Conservation (phyloP, 768 basidiomycete species). For the Cantharellus anzutake region DNA sequence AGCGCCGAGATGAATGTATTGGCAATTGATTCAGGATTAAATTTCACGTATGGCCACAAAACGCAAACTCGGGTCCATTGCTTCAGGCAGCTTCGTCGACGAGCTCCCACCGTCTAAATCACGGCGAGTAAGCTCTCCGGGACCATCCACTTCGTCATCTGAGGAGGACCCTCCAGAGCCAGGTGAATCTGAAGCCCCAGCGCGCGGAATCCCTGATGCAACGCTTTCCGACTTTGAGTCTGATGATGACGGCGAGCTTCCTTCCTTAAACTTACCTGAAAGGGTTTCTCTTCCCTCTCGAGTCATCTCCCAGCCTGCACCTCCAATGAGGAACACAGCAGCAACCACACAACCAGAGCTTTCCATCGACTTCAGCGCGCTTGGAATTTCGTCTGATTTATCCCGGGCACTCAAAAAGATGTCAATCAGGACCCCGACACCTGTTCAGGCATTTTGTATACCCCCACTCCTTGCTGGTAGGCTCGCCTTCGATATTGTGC, state of each 20-base stretch:
- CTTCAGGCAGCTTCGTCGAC: too few species aligned
- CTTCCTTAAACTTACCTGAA: background rate
- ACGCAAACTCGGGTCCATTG: too few species aligned
- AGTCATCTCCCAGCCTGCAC: background rate
- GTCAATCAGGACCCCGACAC: slow-evolving; percentile 73
- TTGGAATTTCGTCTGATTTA: slow-evolving; percentile 28
- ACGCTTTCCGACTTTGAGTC: background rate
- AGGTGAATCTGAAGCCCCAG: too few species aligned
- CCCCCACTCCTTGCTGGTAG: slow-evolving; percentile 65
- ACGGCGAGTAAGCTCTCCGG: too few species aligned
- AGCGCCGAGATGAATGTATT: too few species aligned
- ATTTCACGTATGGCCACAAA: too few species aligned
- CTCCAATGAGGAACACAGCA: background rate
- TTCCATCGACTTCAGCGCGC: background rate
- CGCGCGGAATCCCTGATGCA: too few species aligned
- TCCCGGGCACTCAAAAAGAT: slow-evolving; percentile 50
- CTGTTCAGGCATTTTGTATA: slow-evolving; percentile 80
- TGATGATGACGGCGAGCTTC: background rate
- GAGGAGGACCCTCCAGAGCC: too few species aligned
- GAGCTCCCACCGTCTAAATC: too few species aligned
- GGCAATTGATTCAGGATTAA: too few species aligned
- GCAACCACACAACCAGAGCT: background rate
- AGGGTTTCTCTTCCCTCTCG: background rate
- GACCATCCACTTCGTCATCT: too few species aligned
- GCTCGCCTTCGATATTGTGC: slow-evolving; percentile 6